A percentile compares a stretch with the other conserved stretches of the same genome.
phyloP scores from a whole-genome alignment of 2,329 filamentous ascomycete species.

The Aspergillus alliaceus region DNA sequence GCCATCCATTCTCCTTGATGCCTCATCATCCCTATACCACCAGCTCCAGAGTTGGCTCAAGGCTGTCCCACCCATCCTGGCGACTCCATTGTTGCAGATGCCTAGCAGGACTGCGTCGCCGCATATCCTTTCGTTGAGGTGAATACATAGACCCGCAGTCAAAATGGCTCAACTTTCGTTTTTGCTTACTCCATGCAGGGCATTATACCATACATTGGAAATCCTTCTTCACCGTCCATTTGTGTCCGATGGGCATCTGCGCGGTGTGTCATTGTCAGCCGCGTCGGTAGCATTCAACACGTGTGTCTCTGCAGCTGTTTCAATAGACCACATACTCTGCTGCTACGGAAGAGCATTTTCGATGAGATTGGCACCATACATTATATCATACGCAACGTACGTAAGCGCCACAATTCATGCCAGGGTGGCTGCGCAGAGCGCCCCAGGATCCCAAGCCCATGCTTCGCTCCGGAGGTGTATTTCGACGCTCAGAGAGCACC shows the following conservation, averaged over 20 bases:
- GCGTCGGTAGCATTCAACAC: background rate
- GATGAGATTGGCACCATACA: background rate
- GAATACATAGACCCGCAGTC: background rate
- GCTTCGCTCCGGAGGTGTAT: background rate
- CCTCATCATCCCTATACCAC: background rate
- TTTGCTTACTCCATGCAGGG: background rate
- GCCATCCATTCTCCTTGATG: background rate
- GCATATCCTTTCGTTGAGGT: background rate
- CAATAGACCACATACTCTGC: background rate
- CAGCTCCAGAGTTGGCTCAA: background rate
- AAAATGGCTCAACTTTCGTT: background rate
- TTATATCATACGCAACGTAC: background rate
- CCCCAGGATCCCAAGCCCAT: background rate
- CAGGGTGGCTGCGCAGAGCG: background rate
- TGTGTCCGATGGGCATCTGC: background rate
- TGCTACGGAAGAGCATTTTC: background rate
- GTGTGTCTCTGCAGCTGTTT: background rate
- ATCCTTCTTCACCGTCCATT: background rate
- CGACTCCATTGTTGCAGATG: background rate
- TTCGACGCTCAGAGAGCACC: background rate
- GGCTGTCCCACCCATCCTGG: background rate
- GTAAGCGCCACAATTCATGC: background rate
- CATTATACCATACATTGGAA: background rate
- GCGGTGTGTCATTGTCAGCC: background rate
- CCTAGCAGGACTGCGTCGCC: background rate